These are phyloP conservation scores for Termitomyces sp. DNA, from an alignment of 1,284 basidiomycete genomes.

Conservation along the genomic window DNA sequence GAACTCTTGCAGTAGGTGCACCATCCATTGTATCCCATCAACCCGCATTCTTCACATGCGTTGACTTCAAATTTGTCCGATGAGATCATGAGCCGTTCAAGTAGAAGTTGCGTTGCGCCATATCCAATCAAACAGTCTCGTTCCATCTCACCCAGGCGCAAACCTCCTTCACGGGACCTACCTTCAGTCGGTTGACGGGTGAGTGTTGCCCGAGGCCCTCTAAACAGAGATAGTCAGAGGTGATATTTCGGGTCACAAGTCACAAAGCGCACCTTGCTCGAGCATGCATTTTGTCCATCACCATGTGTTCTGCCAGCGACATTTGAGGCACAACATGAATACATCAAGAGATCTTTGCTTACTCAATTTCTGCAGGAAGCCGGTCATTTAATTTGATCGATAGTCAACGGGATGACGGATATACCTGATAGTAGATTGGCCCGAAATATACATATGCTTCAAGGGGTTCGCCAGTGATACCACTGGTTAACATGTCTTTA, in stretches of 20 bases:
- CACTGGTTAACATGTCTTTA: conserved; percentile 97
- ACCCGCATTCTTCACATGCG: conserved; percentile 90
- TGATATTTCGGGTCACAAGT: conserved; percentile 3
- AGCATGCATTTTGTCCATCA: conserved; percentile 99
- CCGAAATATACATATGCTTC: conserved; percentile 99
- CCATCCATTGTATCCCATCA: conserved; percentile 97
- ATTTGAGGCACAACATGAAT: conserved; percentile 11
- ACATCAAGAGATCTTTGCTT: conserved; percentile 25
- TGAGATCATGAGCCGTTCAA: conserved; percentile 97
- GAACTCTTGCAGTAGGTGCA: conserved; percentile 95
- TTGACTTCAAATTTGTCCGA: conserved; percentile 97
- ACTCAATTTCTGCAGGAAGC: conserved; percentile 71
- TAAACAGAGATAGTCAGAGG: conserved; percentile 26
- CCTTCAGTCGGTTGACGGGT: conserved; percentile 99
- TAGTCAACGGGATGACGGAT: conserved; percentile 15
- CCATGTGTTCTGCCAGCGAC: conserved; percentile 77
- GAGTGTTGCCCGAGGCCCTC: conserved; percentile 92
- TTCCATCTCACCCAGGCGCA: conserved; percentile 99
- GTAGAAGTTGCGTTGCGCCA: conserved; percentile 91
- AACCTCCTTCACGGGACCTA: conserved; percentile 93
- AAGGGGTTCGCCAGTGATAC: conserved; percentile 94
- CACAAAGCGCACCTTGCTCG: conserved; percentile 67
- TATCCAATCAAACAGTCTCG: conserved; percentile 95
- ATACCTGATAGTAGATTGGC: conserved; percentile 95
- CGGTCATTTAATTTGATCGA: conserved; percentile 11